Conservation (phyloP, 2,329 filamentous ascomycete species). For the Dothistroma septosporum region DNA sequence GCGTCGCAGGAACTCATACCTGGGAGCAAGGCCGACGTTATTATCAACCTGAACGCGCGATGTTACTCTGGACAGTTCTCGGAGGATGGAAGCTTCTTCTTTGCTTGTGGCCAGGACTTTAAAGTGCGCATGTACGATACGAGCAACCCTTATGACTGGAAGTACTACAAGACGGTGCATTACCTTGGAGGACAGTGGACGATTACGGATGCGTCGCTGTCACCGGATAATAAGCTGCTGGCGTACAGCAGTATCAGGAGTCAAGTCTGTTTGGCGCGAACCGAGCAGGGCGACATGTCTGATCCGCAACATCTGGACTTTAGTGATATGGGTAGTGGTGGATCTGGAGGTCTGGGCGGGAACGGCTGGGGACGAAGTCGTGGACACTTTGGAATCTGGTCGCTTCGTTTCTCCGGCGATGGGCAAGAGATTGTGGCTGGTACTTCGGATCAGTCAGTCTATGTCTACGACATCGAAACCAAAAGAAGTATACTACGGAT, state of each 20-base stretch:
- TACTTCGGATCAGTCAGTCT: slow-evolving; percentile 71
- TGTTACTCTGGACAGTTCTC: slow-evolving; percentile 97
- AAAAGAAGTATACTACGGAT: slow-evolving; percentile 70
- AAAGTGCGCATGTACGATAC: slow-evolving; percentile 97
- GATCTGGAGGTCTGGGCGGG: slow-evolving; percentile 31
- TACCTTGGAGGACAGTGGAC: slow-evolving; percentile 93
- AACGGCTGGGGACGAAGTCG: slow-evolving; percentile 28
- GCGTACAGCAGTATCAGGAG: slow-evolving; percentile 87
- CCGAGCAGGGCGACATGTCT: slow-evolving; percentile 74
- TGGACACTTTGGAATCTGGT: slow-evolving; percentile 60
- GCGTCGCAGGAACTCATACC: slow-evolving; percentile 72
- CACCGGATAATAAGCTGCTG: slow-evolving; percentile 85
- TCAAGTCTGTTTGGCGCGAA: slow-evolving; percentile 78
- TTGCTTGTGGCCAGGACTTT: slow-evolving; percentile 86
- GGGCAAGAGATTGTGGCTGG: slow-evolving; percentile 87
- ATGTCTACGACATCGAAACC: slow-evolving; percentile 89
- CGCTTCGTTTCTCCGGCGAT: slow-evolving; percentile 86
- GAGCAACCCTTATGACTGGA: slow-evolving; percentile 90
- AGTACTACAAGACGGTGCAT: slow-evolving; percentile 91
- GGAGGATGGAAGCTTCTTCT: slow-evolving; percentile 96
- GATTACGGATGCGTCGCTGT: slow-evolving; percentile 86
- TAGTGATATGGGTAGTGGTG: slow-evolving; percentile 45
- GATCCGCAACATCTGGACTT: slow-evolving; percentile 80
- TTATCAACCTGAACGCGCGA: slow-evolving; percentile 79
- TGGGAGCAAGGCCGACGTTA: slow-evolving; percentile 70